Percentiles rank a stretch among this genome's conserved stretches.
Evolutionary conservation across 192 early-diverging fungal genomes (phyloP).

Genomic region (Allomyces javanicus): DNA sequence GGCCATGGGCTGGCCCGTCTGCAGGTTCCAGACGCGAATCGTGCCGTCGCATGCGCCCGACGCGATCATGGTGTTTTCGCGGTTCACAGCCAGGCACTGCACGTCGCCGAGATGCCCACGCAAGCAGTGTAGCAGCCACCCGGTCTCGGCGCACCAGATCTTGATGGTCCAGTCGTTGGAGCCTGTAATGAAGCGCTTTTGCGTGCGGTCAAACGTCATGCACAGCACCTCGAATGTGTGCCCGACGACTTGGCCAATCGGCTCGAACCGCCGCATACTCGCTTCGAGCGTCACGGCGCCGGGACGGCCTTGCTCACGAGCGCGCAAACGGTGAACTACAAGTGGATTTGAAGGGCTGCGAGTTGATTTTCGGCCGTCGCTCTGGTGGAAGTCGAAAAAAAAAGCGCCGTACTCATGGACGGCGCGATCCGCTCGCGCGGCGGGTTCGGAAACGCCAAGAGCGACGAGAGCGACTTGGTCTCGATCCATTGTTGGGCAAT

Average conservation of each 20-base stretch:
- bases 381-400: background rate
- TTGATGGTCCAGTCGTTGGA: slow-evolving; percentile 9
- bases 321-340: background rate
- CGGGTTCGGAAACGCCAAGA: background rate
- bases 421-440: background rate
- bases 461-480: background rate
- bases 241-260: slow-evolving; percentile 3
- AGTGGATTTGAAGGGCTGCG: background rate
- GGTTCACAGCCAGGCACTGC: slow-evolving; percentile 4
- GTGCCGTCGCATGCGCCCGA: slow-evolving; percentile 7
- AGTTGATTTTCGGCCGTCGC: background rate
- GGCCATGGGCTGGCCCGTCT: slow-evolving; percentile 3
- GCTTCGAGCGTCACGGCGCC: background rate
- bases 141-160: slow-evolving; percentile 7
- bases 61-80: slow-evolving; percentile 7
- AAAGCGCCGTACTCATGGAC: background rate
- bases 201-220: slow-evolving; percentile 5
- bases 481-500: background rate
- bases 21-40: slow-evolving; percentile 7
- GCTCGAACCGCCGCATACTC: background rate
- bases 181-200: slow-evolving; percentile 5
- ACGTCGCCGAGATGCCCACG: slow-evolving; percentile 6
- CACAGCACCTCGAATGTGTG: slow-evolving; percentile 5
- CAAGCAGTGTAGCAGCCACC: slow-evolving; percentile 7
- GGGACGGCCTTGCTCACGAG: background rate